Conservation (phyloP, 2,329 filamentous ascomycete genomes). For the Exutisphaerella laricina region DNA sequence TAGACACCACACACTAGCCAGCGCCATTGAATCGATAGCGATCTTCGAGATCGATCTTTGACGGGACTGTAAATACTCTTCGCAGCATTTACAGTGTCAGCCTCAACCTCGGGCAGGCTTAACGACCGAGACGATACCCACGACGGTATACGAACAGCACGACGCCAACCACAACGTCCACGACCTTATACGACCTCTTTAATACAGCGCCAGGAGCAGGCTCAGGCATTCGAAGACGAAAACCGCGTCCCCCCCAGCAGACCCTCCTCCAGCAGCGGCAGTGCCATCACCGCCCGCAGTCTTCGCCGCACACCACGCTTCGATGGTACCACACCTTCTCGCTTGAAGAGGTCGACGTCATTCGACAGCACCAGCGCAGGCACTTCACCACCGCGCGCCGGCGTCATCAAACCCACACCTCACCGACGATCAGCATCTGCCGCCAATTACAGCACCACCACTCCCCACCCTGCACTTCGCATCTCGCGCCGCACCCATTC, state of each 20-base stretch:
- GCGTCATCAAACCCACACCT: conserved; percentile 28
- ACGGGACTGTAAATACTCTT: background rate
- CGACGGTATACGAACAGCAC: no score
- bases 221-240: conserved; percentile 26
- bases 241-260: conserved; percentile 36
- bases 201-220: conserved; percentile 46
- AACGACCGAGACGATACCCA: conserved; percentile 51
- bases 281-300: conserved; percentile 37
- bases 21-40: background rate
- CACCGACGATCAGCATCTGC: conserved; percentile 32
- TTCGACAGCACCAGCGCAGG: conserved; percentile 35
- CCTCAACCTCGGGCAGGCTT: conserved; percentile 37
- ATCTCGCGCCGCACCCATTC: conserved; percentile 81
- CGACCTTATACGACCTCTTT: conserved; percentile 48
- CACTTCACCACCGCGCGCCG: conserved; percentile 13
- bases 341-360: conserved; percentile 39
- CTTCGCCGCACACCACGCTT: conserved; percentile 51
- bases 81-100: conserved; percentile 38
- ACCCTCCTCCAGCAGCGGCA: conserved; percentile 50
- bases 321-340: conserved; percentile 37
- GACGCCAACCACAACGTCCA: no score
- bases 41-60: background rate
- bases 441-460: conserved; percentile 27
- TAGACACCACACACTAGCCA: background rate
- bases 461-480: conserved; percentile 53